Base-by-base conservation (phyloP, 192 early-diverging fungal genomes). In the Podila minutissima region DNA sequence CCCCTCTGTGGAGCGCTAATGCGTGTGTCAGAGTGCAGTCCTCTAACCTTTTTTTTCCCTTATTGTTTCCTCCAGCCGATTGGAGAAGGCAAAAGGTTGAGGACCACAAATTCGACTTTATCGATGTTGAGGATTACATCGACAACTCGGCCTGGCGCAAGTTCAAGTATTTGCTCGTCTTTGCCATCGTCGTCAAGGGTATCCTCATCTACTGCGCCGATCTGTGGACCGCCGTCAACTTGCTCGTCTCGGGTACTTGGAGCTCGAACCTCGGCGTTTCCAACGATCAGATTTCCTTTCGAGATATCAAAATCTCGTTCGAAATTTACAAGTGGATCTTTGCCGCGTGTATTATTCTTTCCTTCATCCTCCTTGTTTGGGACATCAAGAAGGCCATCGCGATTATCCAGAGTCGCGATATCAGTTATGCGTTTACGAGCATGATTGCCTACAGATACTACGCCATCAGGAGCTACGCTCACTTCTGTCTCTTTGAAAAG, bases 81-180 rank as follows among this genome's bases (percentile, higher is more conserved):
- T 94, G 95, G 94, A 94, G 93, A 84, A 83, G 93, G 57, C 92
- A 94, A 73, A 84, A 90, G 51, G 89, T 94, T 15, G 67, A 85
- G 66, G 95, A 95, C 83, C 93, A 95, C 85, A 95, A 94, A 82
- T 96, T 95, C 74, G 94, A 95, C 84, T 94, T 91, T 76, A 86
- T 96, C 61, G 92, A 96, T 67, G 86, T 94, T 13, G 89, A 94
- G 15, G 92, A 94, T 67, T 95, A 93, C 85, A 37, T 83, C n/a
- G 75, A 86, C 37, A 71, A 67, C 3, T 84, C 74, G 3, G 86
- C 82, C 50, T 69, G 71, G 67, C 57, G 71, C 10, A 81, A 83
- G 35, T 69, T 91, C 35, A 67, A 73, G 49, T 93, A 94, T 58
- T 63, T 81, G 28, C 60, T 86, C 28, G 71, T 94, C 50, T 93